phyloP scores from a whole-genome alignment of 169 alveolate species.

The Eimeria nieschulzi region DNA sequence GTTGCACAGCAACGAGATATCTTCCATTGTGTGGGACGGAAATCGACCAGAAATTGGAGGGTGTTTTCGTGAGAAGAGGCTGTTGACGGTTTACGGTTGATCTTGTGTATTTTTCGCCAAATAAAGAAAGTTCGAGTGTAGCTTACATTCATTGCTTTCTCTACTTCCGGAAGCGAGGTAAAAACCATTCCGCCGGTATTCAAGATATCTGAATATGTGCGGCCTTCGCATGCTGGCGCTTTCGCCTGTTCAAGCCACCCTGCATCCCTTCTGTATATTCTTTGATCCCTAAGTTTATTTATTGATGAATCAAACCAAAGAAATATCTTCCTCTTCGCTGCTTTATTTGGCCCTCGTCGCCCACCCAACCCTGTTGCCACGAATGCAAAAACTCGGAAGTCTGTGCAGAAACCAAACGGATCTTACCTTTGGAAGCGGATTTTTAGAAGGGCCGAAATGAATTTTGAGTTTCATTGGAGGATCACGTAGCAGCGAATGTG shows the following conservation, averaged over 20 bases:
- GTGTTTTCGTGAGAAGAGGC: not conserved
- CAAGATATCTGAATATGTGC: not conserved
- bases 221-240: slow-evolving; percentile 3
- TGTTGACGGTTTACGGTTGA: not conserved
- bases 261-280: not conserved
- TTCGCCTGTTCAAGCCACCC: slow-evolving; percentile 3
- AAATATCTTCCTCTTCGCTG: not conserved
- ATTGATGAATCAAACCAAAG: not conserved
- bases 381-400: not conserved
- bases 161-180: no score
- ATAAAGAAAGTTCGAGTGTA: no score
- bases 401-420: not conserved
- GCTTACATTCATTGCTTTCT: no score
- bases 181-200: slow-evolving; percentile 2
- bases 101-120: no score
- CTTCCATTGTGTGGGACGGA: slow-evolving; percentile 71
- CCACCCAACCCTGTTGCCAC: slow-evolving; percentile 42
- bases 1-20: slow-evolving; percentile 45
- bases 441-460: not conserved
- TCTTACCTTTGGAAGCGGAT: not conserved
- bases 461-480: slow-evolving; percentile 1
- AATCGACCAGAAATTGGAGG: slow-evolving; percentile 71
- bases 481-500: slow-evolving; percentile 28
- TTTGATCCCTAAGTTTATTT: not conserved
- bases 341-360: slow-evolving; percentile 36